Base-by-base conservation (phyloP, 495 filamentous ascomycete species). In the Aspergillus steynii region DNA sequence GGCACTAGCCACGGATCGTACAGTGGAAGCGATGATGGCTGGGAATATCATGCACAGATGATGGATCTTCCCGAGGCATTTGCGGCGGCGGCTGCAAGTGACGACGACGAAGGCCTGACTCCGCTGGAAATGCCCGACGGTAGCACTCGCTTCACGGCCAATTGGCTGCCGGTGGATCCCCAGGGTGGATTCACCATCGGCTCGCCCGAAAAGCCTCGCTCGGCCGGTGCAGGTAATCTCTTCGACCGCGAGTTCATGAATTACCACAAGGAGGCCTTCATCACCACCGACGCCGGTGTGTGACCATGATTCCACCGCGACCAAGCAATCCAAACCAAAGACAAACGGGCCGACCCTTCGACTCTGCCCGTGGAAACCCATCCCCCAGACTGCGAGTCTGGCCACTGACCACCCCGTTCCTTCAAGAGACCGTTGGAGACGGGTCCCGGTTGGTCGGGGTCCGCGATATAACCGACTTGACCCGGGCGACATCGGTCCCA, bases 111-210 rank as follows among this genome's bases (percentile, higher is more conserved):
- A 0, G 60, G 29, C 12, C 57, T 70, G 8, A 71, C 71, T 31
- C 69, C 68, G 15, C 63, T 77, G 27, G 73, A 77, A 50, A 77
- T 77, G 75, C 75, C 75, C 2, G 75, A 77, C 51, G 75, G 75
- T 0, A 71, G 61, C 45, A 74, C 70, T 2, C 73, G 75, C 20
- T 58, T 68, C 32, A 73, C 71, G 9, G 56, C 67, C 2, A 77
- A 77, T 56, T 77, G 75, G 75, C 63, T 77, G 1, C 75, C 75
- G 4, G 75, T 77, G 0, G 75, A 77, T 52, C 66, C 71, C 0
- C 59, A 65, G 15, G 73, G 65, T n/a, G 75, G 75, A 4, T 72
- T 76, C 49, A 76, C 73, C 1, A 75, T 77, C 54, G 62, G 62
- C 2, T 27, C 29, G 26, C 48, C 50, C 37, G 34, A 42, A 26